A percentile compares a stretch with the other conserved stretches of the same genome.
Evolutionary conservation across 805 yeast species (phyloP).

Genomic region (Wickerhamomyces hampshirensis): DNA sequence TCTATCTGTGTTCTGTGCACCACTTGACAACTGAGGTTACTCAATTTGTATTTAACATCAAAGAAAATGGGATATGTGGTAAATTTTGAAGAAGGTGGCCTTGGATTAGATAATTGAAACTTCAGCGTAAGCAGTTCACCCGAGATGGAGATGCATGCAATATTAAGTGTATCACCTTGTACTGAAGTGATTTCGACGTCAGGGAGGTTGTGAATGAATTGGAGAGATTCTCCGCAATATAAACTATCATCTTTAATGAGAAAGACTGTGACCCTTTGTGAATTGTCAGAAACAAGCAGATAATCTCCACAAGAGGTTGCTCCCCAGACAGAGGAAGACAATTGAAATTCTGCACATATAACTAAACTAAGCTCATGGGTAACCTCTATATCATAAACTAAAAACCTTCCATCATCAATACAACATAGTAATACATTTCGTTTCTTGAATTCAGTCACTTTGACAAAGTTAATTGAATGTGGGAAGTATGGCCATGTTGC

Average conservation of each 20-base stretch:
- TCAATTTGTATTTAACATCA: no score
- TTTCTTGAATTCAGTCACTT: slow-evolving; percentile 31
- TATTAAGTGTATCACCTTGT: slow-evolving; percentile 24
- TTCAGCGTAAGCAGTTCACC: slow-evolving; percentile 28
- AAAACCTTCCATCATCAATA: slow-evolving; percentile 49
- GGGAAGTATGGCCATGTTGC: slow-evolving; percentile 53
- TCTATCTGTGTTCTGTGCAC: slow-evolving; percentile 31
- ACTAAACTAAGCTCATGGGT: slow-evolving; percentile 25
- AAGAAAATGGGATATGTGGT: no score
- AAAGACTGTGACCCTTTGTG: slow-evolving; percentile 40
- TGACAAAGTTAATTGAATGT: slow-evolving; percentile 51
- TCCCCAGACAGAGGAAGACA: slow-evolving; percentile 57
- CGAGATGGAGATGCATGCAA: slow-evolving; percentile 40
- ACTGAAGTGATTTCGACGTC: slow-evolving; percentile 37
- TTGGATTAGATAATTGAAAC: no score
- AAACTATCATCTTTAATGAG: slow-evolving; percentile 22
- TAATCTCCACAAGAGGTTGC: slow-evolving; percentile 40
- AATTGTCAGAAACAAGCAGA: slow-evolving; percentile 51
- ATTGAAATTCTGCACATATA: slow-evolving; percentile 27
- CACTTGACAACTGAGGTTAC: slow-evolving; percentile 24
- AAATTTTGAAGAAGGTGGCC: no score
- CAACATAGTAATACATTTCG: slow-evolving; percentile 44
- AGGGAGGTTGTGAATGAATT: slow-evolving; percentile 52
- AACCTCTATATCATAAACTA: slow-evolving; percentile 32
- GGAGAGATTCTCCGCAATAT: slow-evolving; percentile 32